phyloP scores from a whole-genome alignment of 2,329 filamentous ascomycete genomes.

The Pseudogymnoascus sp. region DNA sequence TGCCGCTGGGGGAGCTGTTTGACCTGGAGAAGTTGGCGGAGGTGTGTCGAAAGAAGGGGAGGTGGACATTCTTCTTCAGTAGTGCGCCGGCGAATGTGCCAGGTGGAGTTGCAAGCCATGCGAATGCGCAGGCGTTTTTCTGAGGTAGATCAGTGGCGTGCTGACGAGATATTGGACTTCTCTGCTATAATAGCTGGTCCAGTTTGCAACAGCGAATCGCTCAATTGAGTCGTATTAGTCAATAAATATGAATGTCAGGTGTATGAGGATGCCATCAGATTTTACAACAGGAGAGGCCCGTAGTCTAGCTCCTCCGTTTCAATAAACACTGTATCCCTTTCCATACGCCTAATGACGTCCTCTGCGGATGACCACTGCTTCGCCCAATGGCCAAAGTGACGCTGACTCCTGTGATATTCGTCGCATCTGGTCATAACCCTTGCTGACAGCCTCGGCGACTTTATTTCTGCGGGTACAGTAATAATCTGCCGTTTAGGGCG shows the following conservation, averaged over 20 bases:
- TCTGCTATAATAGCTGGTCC: neutral
- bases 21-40: constrained; percentile 27
- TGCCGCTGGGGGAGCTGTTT: constrained; percentile 29
- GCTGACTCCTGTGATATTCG: neutral
- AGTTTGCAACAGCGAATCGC: neutral
- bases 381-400: neutral
- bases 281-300: neutral
- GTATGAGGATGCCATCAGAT: neutral
- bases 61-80: constrained; percentile 29
- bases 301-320: neutral
- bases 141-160: constrained; percentile 5
- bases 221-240: neutral
- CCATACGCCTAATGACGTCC: neutral
- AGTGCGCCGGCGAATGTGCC: constrained; percentile 33
- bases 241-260: neutral
- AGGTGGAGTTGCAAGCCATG: constrained; percentile 41
- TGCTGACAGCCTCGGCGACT: neutral
- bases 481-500: neutral
- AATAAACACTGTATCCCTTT: neutral
- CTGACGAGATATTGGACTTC: neutral
- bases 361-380: neutral
- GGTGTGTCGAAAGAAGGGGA: constrained; percentile 23
- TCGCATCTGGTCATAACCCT: neutral
- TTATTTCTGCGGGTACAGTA: neutral
- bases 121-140: constrained; percentile 40